phyloP scores from a whole-genome alignment of 305 asterid species.

The Solanum hybrid region DNA sequence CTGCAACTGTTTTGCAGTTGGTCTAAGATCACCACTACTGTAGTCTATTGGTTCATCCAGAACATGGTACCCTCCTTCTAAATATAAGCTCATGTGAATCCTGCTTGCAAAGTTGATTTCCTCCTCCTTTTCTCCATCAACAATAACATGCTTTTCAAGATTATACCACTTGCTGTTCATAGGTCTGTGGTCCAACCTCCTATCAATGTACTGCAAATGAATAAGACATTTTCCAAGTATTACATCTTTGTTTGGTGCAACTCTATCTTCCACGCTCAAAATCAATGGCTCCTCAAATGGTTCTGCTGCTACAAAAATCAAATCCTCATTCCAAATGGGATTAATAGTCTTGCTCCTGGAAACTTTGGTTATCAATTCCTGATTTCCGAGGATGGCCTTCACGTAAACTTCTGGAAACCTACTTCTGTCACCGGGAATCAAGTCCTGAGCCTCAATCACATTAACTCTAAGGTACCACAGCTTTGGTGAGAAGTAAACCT shows the following conservation, averaged over 20 bases:
- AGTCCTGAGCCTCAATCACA: slow-evolving; percentile 69
- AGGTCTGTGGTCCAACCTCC: slow-evolving; percentile 51
- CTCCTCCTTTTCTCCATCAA: slow-evolving; percentile 46
- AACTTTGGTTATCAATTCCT: slow-evolving; percentile 37
- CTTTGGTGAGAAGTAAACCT: slow-evolving; percentile 59
- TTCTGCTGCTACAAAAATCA: slow-evolving; percentile 61
- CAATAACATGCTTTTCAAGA: slow-evolving; percentile 36
- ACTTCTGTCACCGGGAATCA: slow-evolving; percentile 33
- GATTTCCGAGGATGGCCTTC: slow-evolving; percentile 47
- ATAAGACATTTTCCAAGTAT: slow-evolving; percentile 42
- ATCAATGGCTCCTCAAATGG: slow-evolving; percentile 63
- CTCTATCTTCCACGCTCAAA: slow-evolving; percentile 44
- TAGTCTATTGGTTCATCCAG: slow-evolving; percentile 60
- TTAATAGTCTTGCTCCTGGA: slow-evolving; percentile 32
- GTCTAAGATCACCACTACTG: slow-evolving; percentile 75
- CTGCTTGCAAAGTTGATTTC: slow-evolving; percentile 53
- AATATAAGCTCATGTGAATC: slow-evolving; percentile 46
- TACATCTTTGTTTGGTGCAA: slow-evolving; percentile 43
- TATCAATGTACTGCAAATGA: slow-evolving; percentile 35
- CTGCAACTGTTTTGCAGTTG: slow-evolving; percentile 69
- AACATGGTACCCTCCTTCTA: slow-evolving; percentile 83
- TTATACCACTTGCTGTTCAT: slow-evolving; percentile 46
- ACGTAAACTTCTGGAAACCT: slow-evolving; percentile 49
- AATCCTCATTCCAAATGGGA: slow-evolving; percentile 36
- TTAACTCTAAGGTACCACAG: slow-evolving; percentile 73